A percentile compares a stretch with the other conserved stretches of the same genome.
phyloP scores from a whole-genome alignment of 1,284 basidiomycete genomes.

The Flammula alnicola region DNA sequence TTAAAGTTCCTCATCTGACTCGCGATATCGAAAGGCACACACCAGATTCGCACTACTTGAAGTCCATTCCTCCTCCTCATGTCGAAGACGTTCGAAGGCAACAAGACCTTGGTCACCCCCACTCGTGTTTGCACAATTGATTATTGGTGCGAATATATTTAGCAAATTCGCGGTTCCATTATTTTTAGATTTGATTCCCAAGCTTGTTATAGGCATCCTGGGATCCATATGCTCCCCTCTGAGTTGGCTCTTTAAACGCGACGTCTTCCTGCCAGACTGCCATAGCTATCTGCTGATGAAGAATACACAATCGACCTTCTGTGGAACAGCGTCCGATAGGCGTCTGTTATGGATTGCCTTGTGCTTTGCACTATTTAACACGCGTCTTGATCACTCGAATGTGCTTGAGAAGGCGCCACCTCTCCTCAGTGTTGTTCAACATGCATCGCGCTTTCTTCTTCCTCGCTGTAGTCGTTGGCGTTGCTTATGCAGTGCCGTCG shows the following conservation, averaged over 20 bases:
- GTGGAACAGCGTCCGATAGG: slow-evolving; percentile 6
- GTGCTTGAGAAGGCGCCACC: slow-evolving; percentile 6
- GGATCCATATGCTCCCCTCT: slow-evolving; percentile 19
- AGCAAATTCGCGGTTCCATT: slow-evolving; percentile 1
- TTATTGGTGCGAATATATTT: background rate
- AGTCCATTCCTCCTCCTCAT: no score
- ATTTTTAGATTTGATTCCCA: slow-evolving; percentile 22
- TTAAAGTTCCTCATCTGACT: background rate
- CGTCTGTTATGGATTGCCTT: slow-evolving; percentile 19
- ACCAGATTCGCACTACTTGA: no score
- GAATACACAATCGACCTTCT: slow-evolving; percentile 4
- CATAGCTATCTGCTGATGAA: slow-evolving; percentile 1
- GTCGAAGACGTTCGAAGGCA: no score
- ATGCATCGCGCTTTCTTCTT: slow-evolving; percentile 8
- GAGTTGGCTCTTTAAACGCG: slow-evolving; percentile 8
- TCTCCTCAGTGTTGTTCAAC: slow-evolving; percentile 6
- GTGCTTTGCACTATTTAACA: slow-evolving; percentile 20
- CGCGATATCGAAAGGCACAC: no score
- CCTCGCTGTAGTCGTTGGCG: no score
- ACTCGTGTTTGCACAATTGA: no score
- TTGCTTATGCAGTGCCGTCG: no score
- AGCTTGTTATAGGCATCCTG: slow-evolving; percentile 14
- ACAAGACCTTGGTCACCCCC: no score
- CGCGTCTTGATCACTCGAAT: background rate
- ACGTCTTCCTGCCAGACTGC: slow-evolving; percentile 17